Base-by-base conservation (phyloP, 163 green algal genomes). In the Prototheca stagnorum region DNA sequence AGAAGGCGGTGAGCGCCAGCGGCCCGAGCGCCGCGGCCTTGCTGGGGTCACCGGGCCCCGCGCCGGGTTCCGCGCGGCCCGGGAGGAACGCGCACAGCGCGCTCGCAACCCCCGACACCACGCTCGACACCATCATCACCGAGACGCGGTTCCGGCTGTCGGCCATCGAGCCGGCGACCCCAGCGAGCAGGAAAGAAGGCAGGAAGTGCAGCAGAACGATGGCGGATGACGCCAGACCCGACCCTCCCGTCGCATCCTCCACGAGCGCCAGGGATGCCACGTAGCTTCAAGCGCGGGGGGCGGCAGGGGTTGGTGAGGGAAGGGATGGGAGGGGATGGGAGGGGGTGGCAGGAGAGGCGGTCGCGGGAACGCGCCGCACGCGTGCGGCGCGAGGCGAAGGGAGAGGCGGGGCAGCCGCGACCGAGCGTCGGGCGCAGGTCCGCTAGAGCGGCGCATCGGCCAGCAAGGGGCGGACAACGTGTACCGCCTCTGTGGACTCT, bases 141-240 rank as follows among this genome's bases (percentile, higher is more conserved):
- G 44, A 37, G 26, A 58, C 26, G 8, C 59, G 43, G 51, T 67
- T 57, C 9, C 12, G 59, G 63, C 59, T 70, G 57, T 80, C 71
- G 15, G 71, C 71, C 20, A 73, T 54, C n/a, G 68, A 54, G 9
- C 71, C 71, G 41, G 57, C 58, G 4, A 70, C 20, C 11, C 64
- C 64, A 15, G 68, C 70, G 20, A 74, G 53, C 12, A 77, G 8
- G 3, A 80, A 51, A 6, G 35, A 59, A 15, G 71, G 71, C 2
- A 80, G 46, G 25, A 72, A 64, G 7, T 57, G 51, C 20, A 73
- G 39, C 16, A 76, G 44, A 1, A 80, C 24, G 1, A 74, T 53
- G 14, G 25, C 45, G 4, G 40, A 53, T 2, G 77, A 29, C 15
- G 63, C 46, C 34, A 77, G 23, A 25, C 58, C 59, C 4, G 31